A percentile compares a stretch with the other conserved stretches of the same genome.
phyloP scores from a whole-genome alignment of 176 grass and related monocot species.

The Triticum turgidum region DNA sequence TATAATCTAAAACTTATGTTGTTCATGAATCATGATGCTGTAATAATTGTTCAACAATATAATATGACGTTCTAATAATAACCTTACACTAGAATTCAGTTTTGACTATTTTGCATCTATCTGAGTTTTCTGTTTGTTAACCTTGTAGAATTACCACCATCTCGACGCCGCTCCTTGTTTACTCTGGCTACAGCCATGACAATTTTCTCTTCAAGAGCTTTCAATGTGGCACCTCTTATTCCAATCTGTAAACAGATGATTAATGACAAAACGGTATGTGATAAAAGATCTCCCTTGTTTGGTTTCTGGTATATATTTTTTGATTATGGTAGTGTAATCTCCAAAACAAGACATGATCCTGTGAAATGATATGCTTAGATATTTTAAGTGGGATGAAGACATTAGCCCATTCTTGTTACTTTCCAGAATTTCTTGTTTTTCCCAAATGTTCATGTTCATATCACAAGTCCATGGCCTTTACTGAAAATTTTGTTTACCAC shows the following conservation, averaged over 20 bases:
- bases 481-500: neutral
- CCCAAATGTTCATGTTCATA: neutral
- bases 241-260: slow-evolving; percentile 81
- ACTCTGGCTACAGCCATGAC: slow-evolving; percentile 90
- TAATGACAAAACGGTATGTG: slow-evolving; percentile 66
- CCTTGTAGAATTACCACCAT: slow-evolving; percentile 74
- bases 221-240: slow-evolving; percentile 76
- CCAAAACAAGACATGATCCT: slow-evolving; percentile 22
- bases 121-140: slow-evolving; percentile 9
- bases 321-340: slow-evolving; percentile 16
- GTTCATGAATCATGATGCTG: neutral
- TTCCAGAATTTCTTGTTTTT: neutral
- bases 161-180: slow-evolving; percentile 74
- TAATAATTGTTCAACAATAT: neutral
- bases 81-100: slow-evolving; percentile 19
- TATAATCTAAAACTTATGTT: neutral
- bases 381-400: slow-evolving; percentile 14
- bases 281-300: neutral
- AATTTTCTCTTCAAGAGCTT: slow-evolving; percentile 92
- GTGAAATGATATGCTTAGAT: slow-evolving; percentile 13
- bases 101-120: slow-evolving; percentile 4
- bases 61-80: neutral
- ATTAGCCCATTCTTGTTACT: slow-evolving; percentile 14
- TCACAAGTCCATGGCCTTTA: slow-evolving; percentile 1
- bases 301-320: slow-evolving; percentile 28